Evolutionary conservation across 129 eudicot genomes (phyloP), one percentile per base, ranked within the genome.

Genomic region (Flaveria ramosissima): DNA sequence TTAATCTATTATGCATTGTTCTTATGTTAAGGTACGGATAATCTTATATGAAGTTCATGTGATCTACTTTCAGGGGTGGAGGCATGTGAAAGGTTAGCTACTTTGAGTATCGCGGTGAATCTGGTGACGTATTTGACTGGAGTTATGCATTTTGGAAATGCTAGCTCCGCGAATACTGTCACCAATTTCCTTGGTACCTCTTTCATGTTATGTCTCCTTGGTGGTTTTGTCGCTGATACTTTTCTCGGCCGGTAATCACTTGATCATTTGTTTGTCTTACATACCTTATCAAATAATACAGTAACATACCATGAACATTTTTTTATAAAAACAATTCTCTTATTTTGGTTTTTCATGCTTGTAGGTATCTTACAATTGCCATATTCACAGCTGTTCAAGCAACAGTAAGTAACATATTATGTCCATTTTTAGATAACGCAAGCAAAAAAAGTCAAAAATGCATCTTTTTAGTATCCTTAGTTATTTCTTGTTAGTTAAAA

Each of bases 151-250:
- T 82, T 92, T 72, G 98, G 98, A 26, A 92, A 87, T 84, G 98
- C 98, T 14, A 84, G 68, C 65, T 83, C 98, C 1, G 98, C 98
- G 15, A 92, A 90, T 61, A 79, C 83, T 0, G 96, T 88, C 80
- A 92, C 98, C n/a, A 92, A 92, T 52, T 92, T 92, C 68, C 80
- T 92, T 64, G 98, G 98, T 9, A 88, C 98, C 24, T 92, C 98
- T 42, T 92, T 92, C 71, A 86, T 92, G 96, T 83, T 92, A 10
- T 86, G 89, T 76, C 82, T 92, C 62, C 92, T 92, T 53, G 98
- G 98, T 24, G 98, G 98, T 50, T 92, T 92, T 68, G 71, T 92
- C 10, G 98, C 98, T 41, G 98, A 92, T 68, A 88, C 98, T 4
- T 92, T 73, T 45, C 83, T 92, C 43, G 98, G 98, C 74, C 79